Percentiles rank a stretch among this genome's conserved stretches.
Evolutionary conservation across 148 eudicot genomes (phyloP).

Genomic region (Heliamphora exappendiculata): DNA sequence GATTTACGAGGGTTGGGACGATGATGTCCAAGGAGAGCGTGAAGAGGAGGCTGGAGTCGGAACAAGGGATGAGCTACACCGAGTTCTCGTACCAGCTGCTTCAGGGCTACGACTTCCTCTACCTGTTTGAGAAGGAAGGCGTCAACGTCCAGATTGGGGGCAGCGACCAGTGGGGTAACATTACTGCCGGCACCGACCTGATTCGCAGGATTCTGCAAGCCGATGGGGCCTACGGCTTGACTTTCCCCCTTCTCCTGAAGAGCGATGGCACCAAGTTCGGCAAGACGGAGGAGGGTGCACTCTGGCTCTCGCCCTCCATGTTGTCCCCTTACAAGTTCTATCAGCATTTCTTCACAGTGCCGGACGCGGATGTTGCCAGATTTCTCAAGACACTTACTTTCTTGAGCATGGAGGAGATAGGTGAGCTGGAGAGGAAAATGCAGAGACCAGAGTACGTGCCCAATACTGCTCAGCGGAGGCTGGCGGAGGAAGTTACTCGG

Average conservation of each 20-base stretch:
- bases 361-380: conserved; percentile 64
- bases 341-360: conserved; percentile 73
- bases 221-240: conserved; percentile 61
- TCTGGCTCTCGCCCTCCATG: conserved; percentile 72
- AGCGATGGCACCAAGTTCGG: conserved; percentile 85
- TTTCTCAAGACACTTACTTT: conserved; percentile 73
- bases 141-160: conserved; percentile 84
- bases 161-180: conserved; percentile 96
- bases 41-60: conserved; percentile 58
- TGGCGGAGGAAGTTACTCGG: conserved; percentile 76
- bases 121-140: conserved; percentile 46
- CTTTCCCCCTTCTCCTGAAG: conserved; percentile 79
- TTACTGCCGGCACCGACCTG: conserved; percentile 86
- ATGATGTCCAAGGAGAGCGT: conserved; percentile 94
- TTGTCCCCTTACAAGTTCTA: conserved; percentile 82
- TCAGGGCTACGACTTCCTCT: conserved; percentile 80
- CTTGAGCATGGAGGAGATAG: conserved; percentile 57
- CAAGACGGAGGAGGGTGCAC: conserved; percentile 81
- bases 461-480: conserved; percentile 64
- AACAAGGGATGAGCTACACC: conserved; percentile 79
- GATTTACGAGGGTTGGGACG: conserved; percentile 65
- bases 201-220: conserved; percentile 50
- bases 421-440: conserved; percentile 52
- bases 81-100: conserved; percentile 80
- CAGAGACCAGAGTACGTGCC: conserved; percentile 42